Evolutionary conservation across 2,329 filamentous ascomycete species (phyloP).

Genomic region (Claviceps sp.): DNA sequence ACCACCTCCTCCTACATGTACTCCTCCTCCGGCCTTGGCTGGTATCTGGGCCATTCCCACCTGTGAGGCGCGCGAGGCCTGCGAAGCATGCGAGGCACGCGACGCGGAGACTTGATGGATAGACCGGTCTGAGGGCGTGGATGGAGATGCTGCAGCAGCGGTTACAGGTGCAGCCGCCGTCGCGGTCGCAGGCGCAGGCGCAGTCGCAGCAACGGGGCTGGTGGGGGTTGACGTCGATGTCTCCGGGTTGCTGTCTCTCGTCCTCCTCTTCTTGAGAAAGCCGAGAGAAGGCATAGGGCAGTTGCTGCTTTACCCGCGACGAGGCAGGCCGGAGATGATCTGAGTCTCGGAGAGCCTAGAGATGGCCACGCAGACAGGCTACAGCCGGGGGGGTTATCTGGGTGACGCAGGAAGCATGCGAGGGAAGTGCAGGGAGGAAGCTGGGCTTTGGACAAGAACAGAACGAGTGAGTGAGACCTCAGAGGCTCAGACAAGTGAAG

Average conservation of each 20-base stretch:
- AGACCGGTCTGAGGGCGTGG: constrained; percentile 32
- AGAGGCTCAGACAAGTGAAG: too few species aligned
- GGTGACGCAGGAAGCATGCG: constrained; percentile 1
- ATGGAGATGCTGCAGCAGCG: constrained; percentile 24
- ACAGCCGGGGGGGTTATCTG: not conserved
- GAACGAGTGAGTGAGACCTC: not conserved
- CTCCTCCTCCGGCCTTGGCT: too few species aligned
- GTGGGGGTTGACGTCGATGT: constrained; percentile 52
- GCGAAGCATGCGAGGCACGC: too few species aligned
- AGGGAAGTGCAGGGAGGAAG: not conserved
- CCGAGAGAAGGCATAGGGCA: constrained; percentile 77
- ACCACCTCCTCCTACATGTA: too few species aligned
- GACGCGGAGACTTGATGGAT: constrained; percentile 13
- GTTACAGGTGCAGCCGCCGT: not conserved
- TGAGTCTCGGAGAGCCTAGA: not conserved
- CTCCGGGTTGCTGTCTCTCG: constrained; percentile 73
- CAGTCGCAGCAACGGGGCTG: constrained; percentile 43
- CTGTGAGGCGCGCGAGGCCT: constrained; percentile 1
- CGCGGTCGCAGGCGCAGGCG: not conserved
- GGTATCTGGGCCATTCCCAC: constrained; percentile 3
- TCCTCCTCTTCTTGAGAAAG: constrained; percentile 97
- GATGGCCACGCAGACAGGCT: not conserved
- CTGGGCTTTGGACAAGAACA: not conserved
- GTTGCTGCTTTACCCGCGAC: constrained; percentile 7
- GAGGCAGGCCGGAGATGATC: constrained; percentile 1